Percentiles rank a stretch among this genome's conserved stretches.
These are phyloP conservation scores for Puccinia brachypodii DNA, from an alignment of 1,284 basidiomycete genomes.

Conservation along the genomic window DNA sequence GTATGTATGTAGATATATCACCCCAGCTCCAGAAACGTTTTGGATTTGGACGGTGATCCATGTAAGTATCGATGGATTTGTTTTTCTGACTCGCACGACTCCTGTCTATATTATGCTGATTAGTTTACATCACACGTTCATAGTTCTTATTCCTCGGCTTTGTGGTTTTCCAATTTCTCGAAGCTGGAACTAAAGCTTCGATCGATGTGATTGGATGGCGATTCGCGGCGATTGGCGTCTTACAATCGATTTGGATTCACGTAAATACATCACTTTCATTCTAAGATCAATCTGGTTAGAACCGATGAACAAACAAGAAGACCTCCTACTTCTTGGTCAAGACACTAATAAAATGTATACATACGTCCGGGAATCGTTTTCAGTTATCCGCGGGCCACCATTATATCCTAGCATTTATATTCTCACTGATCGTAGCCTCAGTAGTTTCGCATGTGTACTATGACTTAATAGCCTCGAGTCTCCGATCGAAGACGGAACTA, in stretches of 20 bases:
- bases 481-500: conserved; percentile 51
- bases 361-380: too few relatives aligned
- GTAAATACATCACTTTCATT: conserved; percentile 24
- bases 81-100: too few relatives aligned
- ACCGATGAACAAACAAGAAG: background rate
- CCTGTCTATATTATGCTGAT: too few relatives aligned
- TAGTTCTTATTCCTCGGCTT: conserved; percentile 58
- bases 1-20: conserved; percentile 30
- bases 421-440: conserved; percentile 58
- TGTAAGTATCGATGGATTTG: background rate
- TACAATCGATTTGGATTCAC: conserved; percentile 55
- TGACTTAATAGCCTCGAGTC: conserved; percentile 54
- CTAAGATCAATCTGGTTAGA: background rate
- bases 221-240: conserved; percentile 56
- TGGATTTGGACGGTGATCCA: conserved; percentile 48
- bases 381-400: conserved; percentile 50
- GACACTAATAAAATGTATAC: too few relatives aligned
- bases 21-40: conserved; percentile 45
- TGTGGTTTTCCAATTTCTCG: conserved; percentile 55
- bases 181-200: conserved; percentile 53
- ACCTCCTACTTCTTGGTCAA: too few relatives aligned
- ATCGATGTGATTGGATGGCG: conserved; percentile 58
- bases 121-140: background rate
- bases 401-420: conserved; percentile 57
- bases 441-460: conserved; percentile 59